Evolutionary conservation across 192 early-diverging fungal genomes (phyloP).

Genomic region (Entomortierella chlamydospora): DNA sequence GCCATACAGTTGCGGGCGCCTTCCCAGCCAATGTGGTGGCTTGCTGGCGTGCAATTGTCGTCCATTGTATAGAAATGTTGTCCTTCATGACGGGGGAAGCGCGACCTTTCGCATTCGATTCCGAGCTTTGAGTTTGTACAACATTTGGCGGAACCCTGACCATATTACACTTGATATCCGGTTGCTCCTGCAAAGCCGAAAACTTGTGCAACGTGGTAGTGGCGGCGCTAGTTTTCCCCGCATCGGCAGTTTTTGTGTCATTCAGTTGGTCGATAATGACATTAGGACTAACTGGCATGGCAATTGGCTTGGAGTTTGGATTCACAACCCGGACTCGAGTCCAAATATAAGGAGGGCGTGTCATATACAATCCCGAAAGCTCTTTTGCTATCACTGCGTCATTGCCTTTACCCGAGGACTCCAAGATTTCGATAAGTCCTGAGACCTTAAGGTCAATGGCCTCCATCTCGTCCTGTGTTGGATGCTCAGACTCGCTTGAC

Average conservation of each 20-base stretch:
- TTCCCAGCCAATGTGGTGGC: neutral
- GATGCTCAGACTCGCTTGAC: neutral
- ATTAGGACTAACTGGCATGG: conserved; percentile 15
- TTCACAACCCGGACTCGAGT: conserved; percentile 23
- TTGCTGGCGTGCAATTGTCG: neutral
- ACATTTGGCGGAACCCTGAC: conserved; percentile 7
- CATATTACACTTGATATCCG: conserved; percentile 24
- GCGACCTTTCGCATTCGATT: neutral
- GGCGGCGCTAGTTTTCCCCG: neutral
- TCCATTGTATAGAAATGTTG: neutral
- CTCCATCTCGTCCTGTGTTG: conserved; percentile 34
- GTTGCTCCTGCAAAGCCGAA: conserved; percentile 12
- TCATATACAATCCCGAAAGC: conserved; percentile 11
- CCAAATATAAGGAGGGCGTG: conserved; percentile 39
- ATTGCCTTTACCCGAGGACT: neutral
- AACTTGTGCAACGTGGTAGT: neutral
- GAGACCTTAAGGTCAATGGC: conserved; percentile 18
- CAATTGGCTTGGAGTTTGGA: neutral
- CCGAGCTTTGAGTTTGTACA: neutral
- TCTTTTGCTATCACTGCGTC: conserved; percentile 24
- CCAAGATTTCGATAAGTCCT: conserved; percentile 11
- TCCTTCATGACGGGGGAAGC: neutral
- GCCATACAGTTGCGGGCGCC: conserved; percentile 4
- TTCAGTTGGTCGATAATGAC: conserved; percentile 14
- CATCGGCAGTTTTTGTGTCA: neutral